Percentiles rank a stretch among this genome's conserved stretches.
These are phyloP conservation scores for Naegleria gruberi DNA, from an alignment of 208 protist species.

Conservation along the genomic window DNA sequence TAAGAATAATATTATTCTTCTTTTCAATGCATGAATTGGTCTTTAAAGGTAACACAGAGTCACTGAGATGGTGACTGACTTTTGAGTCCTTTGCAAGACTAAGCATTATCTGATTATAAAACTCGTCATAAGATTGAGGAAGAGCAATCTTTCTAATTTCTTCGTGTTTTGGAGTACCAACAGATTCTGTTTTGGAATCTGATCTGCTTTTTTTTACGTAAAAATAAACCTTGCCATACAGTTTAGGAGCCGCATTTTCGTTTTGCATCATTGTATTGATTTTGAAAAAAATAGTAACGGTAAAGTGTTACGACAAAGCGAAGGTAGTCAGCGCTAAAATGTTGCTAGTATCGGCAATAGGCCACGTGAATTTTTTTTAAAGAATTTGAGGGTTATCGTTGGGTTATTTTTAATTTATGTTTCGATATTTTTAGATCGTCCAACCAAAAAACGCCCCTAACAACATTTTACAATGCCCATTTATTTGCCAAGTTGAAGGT, in stretches of 20 bases:
- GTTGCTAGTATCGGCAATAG: neutral
- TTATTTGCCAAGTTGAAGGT: too few relatives aligned
- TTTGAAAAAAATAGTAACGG: too few relatives aligned
- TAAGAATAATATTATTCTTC: neutral
- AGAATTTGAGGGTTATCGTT: neutral
- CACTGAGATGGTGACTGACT: neutral
- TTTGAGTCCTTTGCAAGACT: neutral
- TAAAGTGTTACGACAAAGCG: neutral
- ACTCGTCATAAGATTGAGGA: neutral
- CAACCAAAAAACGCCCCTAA: neutral
- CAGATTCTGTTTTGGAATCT: neutral
- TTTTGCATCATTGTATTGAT: too few relatives aligned
- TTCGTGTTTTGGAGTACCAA: neutral
- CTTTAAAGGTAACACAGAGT: neutral
- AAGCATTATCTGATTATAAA: neutral
- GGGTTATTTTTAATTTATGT: neutral
- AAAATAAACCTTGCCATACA: neutral
- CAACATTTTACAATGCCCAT: neutral
- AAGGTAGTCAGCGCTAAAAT: neutral
- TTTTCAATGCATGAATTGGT: neutral
- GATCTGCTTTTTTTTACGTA: neutral
- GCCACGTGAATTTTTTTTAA: neutral
- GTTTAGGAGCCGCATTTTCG: neutral
- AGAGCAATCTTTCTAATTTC: neutral
- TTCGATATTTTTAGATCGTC: neutral